Evolutionary conservation across 1,139 yeast species (phyloP).

Genomic region (Pichia sp.): DNA sequence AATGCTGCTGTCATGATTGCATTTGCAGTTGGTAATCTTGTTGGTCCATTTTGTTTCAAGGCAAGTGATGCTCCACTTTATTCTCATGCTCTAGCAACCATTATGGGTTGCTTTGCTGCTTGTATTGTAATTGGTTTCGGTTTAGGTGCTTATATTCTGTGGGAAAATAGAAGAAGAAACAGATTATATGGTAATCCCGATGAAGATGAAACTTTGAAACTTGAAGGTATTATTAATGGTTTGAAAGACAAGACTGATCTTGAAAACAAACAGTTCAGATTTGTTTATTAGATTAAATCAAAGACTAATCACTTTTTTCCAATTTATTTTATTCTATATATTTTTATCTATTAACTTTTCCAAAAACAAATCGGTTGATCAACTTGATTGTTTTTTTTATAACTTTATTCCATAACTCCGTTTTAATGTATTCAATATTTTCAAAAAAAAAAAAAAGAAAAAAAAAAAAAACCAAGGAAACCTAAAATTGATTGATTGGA

Average conservation of each 20-base stretch:
- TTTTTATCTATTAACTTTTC: not conserved
- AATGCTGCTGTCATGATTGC: constrained; percentile 53
- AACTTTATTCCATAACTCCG: too few relatives aligned
- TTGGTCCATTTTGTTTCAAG: constrained; percentile 63
- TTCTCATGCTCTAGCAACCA: constrained; percentile 40
- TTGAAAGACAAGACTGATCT: constrained; percentile 59
- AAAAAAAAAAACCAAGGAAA: too few relatives aligned
- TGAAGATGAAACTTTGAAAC: constrained; percentile 10
- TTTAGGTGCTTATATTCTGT: constrained; percentile 31
- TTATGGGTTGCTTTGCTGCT: constrained; percentile 39
- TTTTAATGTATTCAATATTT: too few relatives aligned
- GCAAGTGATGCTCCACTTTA: constrained; percentile 46
- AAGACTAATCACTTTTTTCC: too few relatives aligned
- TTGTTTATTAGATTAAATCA: constrained; percentile 8
- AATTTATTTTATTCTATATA: not conserved
- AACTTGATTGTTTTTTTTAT: too few relatives aligned
- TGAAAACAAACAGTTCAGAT: constrained; percentile 40
- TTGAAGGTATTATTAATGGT: constrained; percentile 33
- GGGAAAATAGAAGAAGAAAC: constrained; percentile 41
- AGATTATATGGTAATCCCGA: constrained; percentile 20
- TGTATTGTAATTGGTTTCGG: constrained; percentile 33
- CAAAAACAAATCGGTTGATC: too few relatives aligned
- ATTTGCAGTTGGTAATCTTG: constrained; percentile 57
- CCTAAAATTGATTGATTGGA: too few relatives aligned
- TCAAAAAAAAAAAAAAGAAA: too few relatives aligned